phyloP scores from a whole-genome alignment of 1,284 basidiomycete species.

The Paramarasmius palmivorus region DNA sequence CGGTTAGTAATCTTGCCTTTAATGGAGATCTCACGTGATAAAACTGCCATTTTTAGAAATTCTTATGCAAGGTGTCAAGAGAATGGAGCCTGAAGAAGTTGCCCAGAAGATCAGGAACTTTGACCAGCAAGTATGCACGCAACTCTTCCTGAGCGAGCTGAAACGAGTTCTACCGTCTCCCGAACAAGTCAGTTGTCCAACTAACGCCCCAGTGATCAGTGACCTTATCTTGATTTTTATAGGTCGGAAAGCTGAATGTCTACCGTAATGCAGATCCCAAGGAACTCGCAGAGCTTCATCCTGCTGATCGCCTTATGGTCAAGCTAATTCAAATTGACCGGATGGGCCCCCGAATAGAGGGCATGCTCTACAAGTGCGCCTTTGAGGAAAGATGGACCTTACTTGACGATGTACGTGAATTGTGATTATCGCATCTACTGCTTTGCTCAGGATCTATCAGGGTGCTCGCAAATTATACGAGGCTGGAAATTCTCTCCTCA shows the following conservation, averaged over 20 bases:
- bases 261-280: conserved; percentile 88
- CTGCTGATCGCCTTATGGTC: conserved; percentile 95
- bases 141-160: conserved; percentile 85
- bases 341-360: conserved; percentile 87
- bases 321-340: conserved; percentile 95
- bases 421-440: neutral
- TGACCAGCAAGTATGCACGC: conserved; percentile 82
- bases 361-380: conserved; percentile 88
- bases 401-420: conserved; percentile 60
- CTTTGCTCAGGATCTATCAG: conserved; percentile 34
- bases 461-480: conserved; percentile 79
- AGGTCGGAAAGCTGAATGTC: conserved; percentile 90
- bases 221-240: neutral
- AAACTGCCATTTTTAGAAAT: conserved; percentile 61
- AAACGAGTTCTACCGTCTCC: conserved; percentile 86
- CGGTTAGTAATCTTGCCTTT: conserved; percentile 51
- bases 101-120: conserved; percentile 83
- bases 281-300: conserved; percentile 87
- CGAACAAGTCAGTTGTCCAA: conserved; percentile 64
- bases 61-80: conserved; percentile 84
- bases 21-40: conserved; percentile 4
- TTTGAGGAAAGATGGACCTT: conserved; percentile 84
- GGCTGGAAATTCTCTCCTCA: conserved; percentile 74
- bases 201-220: too few species aligned
- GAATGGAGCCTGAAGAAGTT: conserved; percentile 81